These are phyloP conservation scores for Aureobasidium lini DNA, from an alignment of 2,329 filamentous ascomycete genomes.

Conservation along the genomic window DNA sequence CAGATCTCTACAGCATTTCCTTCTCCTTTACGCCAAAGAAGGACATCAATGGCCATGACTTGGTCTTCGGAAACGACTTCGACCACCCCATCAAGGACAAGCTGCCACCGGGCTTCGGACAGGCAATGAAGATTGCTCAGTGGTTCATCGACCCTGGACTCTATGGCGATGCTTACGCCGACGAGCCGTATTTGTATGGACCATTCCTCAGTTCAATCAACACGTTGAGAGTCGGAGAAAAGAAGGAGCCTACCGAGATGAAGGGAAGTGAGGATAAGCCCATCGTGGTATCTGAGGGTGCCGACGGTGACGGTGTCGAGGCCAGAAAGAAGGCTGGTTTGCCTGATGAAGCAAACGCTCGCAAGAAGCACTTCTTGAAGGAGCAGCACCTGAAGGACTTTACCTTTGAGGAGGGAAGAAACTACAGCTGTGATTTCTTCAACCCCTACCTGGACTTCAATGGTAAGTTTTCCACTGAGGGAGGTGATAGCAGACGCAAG, in stretches of 20 bases:
- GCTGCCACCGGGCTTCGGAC: constrained; percentile 77
- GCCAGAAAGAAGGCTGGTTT: constrained; percentile 32
- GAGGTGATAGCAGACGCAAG: no score
- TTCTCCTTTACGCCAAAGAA: constrained; percentile 70
- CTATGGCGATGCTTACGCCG: constrained; percentile 82
- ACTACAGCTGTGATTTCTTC: constrained; percentile 68
- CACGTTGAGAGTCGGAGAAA: constrained; percentile 57
- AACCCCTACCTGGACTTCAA: constrained; percentile 91
- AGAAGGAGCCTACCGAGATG: constrained; percentile 27
- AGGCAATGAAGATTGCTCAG: constrained; percentile 76
- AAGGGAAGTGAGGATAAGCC: constrained; percentile 46
- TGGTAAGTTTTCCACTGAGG: constrained; percentile 32
- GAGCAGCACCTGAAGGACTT: constrained; percentile 50
- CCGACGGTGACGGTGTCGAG: constrained; percentile 36
- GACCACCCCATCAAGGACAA: constrained; percentile 81
- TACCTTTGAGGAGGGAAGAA: constrained; percentile 53
- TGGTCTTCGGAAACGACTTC: constrained; percentile 95
- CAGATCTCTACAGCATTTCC: constrained; percentile 78
- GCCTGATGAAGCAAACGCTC: constrained; percentile 35
- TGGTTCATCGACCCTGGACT: constrained; percentile 89
- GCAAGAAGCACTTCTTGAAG: constrained; percentile 56
- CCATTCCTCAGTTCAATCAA: constrained; percentile 77
- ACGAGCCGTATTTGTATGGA: constrained; percentile 79
- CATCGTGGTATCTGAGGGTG: constrained; percentile 46
- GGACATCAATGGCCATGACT: constrained; percentile 57